Percentiles rank a stretch among this genome's conserved stretches.
Conservation (phyloP, 371 early-diverging fungal species). For the Rhizopus stolonifer region DNA sequence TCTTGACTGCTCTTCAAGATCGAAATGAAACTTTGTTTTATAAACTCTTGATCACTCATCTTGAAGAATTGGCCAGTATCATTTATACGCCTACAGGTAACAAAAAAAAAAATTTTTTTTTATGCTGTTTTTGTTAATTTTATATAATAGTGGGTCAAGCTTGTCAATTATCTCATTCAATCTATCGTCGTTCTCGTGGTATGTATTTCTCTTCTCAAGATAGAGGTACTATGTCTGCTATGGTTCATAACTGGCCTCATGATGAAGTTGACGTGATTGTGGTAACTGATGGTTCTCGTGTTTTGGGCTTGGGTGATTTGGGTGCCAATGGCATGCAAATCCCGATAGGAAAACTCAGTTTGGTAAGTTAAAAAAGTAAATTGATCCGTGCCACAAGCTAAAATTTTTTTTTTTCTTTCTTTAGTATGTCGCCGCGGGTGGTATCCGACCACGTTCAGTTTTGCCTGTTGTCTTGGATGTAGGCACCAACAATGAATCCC, state of each 20-base stretch:
- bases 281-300: constrained; percentile 93
- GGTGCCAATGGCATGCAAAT: constrained; percentile 94
- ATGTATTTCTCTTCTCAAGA: constrained; percentile 66
- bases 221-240: constrained; percentile 60
- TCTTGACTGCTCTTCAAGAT: constrained; percentile 53
- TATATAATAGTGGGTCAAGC: constrained; percentile 51
- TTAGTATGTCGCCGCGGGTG: constrained; percentile 86
- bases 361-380: constrained; percentile 27
- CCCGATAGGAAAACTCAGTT: constrained; percentile 92
- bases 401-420: too few relatives aligned
- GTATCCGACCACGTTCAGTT: constrained; percentile 81
- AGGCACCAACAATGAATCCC: constrained; percentile 81
- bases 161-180: constrained; percentile 57
- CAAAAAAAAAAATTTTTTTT: not conserved
- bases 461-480: constrained; percentile 88
- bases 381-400: constrained; percentile 9
- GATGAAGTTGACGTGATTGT: constrained; percentile 71
- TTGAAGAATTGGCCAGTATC: constrained; percentile 52
- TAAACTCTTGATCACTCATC: constrained; percentile 58
- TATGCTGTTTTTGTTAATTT: not conserved
- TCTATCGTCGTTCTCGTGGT: constrained; percentile 64
- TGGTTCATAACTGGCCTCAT: constrained; percentile 61
- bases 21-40: constrained; percentile 69
- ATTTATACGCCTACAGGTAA: constrained; percentile 53
- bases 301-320: constrained; percentile 91